phyloP scores from a whole-genome alignment of 2,329 filamentous ascomycete species.

The Neurospora crassa region DNA sequence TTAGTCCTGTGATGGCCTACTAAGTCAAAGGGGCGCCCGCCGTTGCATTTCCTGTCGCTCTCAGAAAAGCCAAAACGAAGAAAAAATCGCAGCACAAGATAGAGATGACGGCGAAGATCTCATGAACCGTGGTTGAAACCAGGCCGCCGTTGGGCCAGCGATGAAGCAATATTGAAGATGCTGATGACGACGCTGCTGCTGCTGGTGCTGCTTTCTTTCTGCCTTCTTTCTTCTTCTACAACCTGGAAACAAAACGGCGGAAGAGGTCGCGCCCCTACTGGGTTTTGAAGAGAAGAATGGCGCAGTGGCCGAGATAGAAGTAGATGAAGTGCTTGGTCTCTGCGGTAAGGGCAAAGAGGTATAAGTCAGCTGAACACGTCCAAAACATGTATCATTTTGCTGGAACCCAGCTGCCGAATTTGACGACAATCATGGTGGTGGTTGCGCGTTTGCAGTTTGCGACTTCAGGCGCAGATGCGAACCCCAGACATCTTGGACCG shows the following conservation, averaged over 20 bases:
- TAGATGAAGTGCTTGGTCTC: slow-evolving; percentile 99
- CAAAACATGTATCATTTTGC: background rate
- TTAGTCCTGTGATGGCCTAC: background rate
- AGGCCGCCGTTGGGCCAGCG: background rate
- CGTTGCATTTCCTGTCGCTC: background rate
- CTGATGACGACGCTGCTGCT: background rate
- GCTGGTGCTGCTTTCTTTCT: background rate
- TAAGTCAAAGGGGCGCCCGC: background rate
- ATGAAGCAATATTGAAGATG: background rate
- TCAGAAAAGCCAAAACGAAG: background rate
- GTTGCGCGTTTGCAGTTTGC: background rate
- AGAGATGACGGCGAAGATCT: background rate
- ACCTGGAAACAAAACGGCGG: slow-evolving; percentile 16
- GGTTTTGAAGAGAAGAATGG: slow-evolving; percentile 97
- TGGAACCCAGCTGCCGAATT: background rate
- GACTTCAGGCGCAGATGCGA: background rate
- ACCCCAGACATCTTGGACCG: background rate
- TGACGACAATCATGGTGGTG: background rate
- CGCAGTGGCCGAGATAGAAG: slow-evolving; percentile 98
- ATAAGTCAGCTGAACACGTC: background rate
- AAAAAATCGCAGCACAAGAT: background rate
- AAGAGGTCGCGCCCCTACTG: slow-evolving; percentile 49
- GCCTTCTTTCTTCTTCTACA: slow-evolving; percentile 9
- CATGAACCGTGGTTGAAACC: background rate
- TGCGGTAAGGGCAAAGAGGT: slow-evolving; percentile 28